Evolutionary conservation across 768 basidiomycete species (phyloP), one percentile per base, ranked within the genome.

Genomic region (Leccinum subgranulosum): DNA sequence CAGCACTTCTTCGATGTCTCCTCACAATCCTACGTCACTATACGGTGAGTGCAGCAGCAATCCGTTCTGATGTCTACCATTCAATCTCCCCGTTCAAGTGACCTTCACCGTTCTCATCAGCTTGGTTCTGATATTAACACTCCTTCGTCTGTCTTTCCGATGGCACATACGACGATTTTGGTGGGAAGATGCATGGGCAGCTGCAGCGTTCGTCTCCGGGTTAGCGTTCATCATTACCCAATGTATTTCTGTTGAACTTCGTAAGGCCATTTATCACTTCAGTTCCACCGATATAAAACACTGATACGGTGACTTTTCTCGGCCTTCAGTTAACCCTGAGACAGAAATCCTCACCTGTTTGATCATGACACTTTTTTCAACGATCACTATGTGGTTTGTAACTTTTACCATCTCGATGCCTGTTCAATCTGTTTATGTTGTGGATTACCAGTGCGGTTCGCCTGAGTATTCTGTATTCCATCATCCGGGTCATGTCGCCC

Each of bases 121-220:
- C 33, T 48, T 66, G 14, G 54, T 8, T 15, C 9, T 58, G 1
- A 33, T 58, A 6, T 49, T 63, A 28, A 63, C 64, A 2, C 25
- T 66, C 3, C 58, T 63, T 54, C 64, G 64, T 15, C 17, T 66
- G 19, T 49, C 43, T 1, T 55, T 66, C 34, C 61, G 65, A 21
- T 31, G 54, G 14, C 47, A 27, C 27, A 58, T 66, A 50, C 61
- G 46, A 48, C 23, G 58, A 28, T 39, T 39, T n/a, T 39, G 36
- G 36, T 39, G 36, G 36, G 36, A 39, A n/a, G 36, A 39, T 39
- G 36, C 57, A 3, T 69, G 65, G 65, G 62, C 67, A 28, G 58
- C 19, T 5, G 31, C 15, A 19, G 49, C 11, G 6, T 11, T 50
- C 6, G n/a, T 50, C 49, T 31, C 11, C 17, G 31, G n/a, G 19